These are phyloP conservation scores for Raddia distichophylla DNA, from an alignment of 176 grass and related monocot species.

Conservation along the genomic window DNA sequence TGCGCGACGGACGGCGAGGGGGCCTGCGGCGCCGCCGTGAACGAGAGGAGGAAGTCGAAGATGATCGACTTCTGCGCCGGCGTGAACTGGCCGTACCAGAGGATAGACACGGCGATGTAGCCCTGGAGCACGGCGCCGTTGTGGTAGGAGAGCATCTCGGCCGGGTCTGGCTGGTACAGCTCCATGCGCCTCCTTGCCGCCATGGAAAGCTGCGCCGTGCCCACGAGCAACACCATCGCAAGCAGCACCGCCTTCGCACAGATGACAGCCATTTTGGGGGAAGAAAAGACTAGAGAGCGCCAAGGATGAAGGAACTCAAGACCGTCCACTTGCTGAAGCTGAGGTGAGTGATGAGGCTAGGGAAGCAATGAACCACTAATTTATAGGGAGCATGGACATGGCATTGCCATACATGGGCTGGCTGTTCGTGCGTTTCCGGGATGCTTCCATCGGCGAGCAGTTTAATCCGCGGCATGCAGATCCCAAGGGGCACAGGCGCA, in stretches of 20 bases:
- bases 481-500: constrained; percentile 44
- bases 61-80: constrained; percentile 65
- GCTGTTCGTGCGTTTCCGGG: constrained; percentile 25
- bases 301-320: not conserved
- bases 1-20: constrained; percentile 53
- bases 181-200: constrained; percentile 57
- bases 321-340: not conserved
- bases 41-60: constrained; percentile 73
- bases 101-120: constrained; percentile 57
- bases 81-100: constrained; percentile 75
- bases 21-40: constrained; percentile 37
- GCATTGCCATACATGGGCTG: not conserved
- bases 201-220: constrained; percentile 16
- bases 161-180: constrained; percentile 43
- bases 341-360: not conserved
- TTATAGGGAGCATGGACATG: constrained; percentile 27
- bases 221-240: constrained; percentile 18
- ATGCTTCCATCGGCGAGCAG: constrained; percentile 36
- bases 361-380: not conserved
- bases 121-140: constrained; percentile 60
- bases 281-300: not conserved
- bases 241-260: constrained; percentile 5
- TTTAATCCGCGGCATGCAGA: constrained; percentile 30
- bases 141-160: constrained; percentile 72
- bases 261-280: constrained; percentile 9